phyloP scores from a whole-genome alignment of 805 yeast genomes.

The Blastobotrys attinorum region DNA sequence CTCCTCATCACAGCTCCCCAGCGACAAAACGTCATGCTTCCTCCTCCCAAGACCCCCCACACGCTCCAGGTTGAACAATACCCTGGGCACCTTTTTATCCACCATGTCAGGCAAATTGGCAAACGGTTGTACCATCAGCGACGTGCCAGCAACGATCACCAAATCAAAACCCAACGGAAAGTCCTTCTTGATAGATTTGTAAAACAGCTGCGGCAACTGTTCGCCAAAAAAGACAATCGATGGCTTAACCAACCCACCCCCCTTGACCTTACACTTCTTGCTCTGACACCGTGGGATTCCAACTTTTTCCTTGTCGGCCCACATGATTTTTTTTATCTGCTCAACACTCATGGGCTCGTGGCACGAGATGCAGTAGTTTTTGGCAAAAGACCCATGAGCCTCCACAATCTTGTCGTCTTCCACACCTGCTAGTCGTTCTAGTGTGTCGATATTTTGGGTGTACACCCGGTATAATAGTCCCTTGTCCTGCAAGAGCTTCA shows the following conservation, averaged over 20 bases:
- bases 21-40: constrained; percentile 48
- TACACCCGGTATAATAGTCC: constrained; percentile 59
- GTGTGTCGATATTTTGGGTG: constrained; percentile 89
- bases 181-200: constrained; percentile 58
- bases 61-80: constrained; percentile 61
- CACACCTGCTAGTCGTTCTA: constrained; percentile 81
- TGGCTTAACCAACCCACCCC: constrained; percentile 79
- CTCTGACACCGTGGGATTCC: constrained; percentile 40
- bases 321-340: constrained; percentile 16
- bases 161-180: constrained; percentile 45
- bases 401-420: constrained; percentile 59
- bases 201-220: constrained; percentile 63
- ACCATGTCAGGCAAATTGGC: constrained; percentile 73
- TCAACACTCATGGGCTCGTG: constrained; percentile 38
- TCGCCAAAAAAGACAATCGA: constrained; percentile 95
- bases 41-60: constrained; percentile 66
- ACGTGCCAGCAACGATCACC: constrained; percentile 87
- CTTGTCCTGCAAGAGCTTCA: constrained; percentile 60
- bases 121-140: constrained; percentile 84
- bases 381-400: constrained; percentile 93
- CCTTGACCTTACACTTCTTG: constrained; percentile 25
- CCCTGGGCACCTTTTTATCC: constrained; percentile 41
- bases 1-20: constrained; percentile 61
- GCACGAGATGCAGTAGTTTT: constrained; percentile 78
- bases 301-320: constrained; percentile 14